Evolutionary conservation across 2,329 filamentous ascomycete species (phyloP).

Genomic region (Phyllosticta paracitricarpa): DNA sequence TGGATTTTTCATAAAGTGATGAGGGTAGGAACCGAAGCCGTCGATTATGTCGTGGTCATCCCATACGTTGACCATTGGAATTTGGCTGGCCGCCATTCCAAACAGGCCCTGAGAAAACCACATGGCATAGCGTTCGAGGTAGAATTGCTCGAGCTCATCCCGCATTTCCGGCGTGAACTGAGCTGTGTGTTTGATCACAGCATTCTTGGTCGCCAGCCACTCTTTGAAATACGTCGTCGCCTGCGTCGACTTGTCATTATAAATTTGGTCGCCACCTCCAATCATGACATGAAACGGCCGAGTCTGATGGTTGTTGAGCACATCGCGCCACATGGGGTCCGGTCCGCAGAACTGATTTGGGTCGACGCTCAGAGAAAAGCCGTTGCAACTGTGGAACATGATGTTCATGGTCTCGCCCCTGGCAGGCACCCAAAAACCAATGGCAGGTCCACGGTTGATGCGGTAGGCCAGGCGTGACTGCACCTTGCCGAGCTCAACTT

Average conservation of each 20-base stretch:
- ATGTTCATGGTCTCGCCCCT: slow-evolving; percentile 86
- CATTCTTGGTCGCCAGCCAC: slow-evolving; percentile 76
- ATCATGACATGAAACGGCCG: slow-evolving; percentile 97
- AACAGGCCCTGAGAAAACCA: slow-evolving; percentile 98
- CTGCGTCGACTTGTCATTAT: slow-evolving; percentile 76
- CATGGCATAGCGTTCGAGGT: slow-evolving; percentile 76
- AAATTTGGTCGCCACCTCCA: slow-evolving; percentile 92
- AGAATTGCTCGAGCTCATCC: slow-evolving; percentile 78
- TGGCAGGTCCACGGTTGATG: slow-evolving; percentile 81
- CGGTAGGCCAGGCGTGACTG: slow-evolving; percentile 89
- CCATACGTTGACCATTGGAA: slow-evolving; percentile 97
- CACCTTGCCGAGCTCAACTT: slow-evolving; percentile 68
- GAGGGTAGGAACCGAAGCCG: slow-evolving; percentile 85
- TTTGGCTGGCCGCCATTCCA: slow-evolving; percentile 83
- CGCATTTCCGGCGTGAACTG: slow-evolving; percentile 76
- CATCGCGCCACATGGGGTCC: slow-evolving; percentile 93
- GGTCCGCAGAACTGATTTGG: slow-evolving; percentile 77
- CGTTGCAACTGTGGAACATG: slow-evolving; percentile 98
- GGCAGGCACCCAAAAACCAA: slow-evolving; percentile 90
- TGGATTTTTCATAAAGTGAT: slow-evolving; percentile 82
- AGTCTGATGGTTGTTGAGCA: slow-evolving; percentile 84
- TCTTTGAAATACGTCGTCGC: slow-evolving; percentile 68
- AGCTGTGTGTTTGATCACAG: slow-evolving; percentile 65
- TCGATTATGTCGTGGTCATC: slow-evolving; percentile 68
- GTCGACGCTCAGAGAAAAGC: slow-evolving; percentile 75